These are phyloP conservation scores for Filobasidium floriforme DNA, from an alignment of 768 basidiomycete species.

Conservation along the genomic window DNA sequence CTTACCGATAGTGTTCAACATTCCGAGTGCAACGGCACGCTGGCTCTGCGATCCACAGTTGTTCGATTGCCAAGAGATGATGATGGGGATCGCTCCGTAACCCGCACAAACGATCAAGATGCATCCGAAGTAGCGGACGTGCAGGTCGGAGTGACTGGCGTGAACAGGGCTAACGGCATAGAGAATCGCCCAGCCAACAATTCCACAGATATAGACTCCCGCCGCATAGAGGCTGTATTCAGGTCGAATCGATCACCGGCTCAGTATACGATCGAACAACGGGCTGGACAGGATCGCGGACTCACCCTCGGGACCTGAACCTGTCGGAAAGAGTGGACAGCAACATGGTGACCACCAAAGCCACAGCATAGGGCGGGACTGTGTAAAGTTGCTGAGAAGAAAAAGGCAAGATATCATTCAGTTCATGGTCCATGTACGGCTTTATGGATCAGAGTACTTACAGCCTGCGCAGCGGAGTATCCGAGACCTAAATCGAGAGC, in stretches of 20 bases:
- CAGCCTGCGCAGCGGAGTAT: conserved; percentile 31
- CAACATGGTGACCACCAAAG: conserved; percentile 42
- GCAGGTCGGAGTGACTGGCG: conserved; percentile 28
- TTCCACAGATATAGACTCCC: conserved; percentile 40
- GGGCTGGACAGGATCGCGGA: no score
- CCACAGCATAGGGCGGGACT: conserved; percentile 46
- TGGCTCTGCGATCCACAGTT: conserved; percentile 43
- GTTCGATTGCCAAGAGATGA: conserved; percentile 41
- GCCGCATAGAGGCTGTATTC: conserved; percentile 29
- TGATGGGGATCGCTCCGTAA: conserved; percentile 27
- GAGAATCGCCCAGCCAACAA: conserved; percentile 44
- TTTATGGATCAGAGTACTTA: no score
- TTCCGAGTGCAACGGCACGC: conserved; percentile 45
- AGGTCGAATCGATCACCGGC: not conserved
- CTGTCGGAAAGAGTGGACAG: conserved; percentile 39
- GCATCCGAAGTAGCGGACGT: conserved; percentile 46
- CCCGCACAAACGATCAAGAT: conserved; percentile 41
- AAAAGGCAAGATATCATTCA: no score
- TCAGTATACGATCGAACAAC: not conserved
- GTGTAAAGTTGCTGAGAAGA: conserved; percentile 36
- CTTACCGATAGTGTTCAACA: conserved; percentile 44
- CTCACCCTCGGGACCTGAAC: conserved; percentile 33
- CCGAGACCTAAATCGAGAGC: no score
- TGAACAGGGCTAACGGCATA: conserved; percentile 35
- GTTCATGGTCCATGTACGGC: no score